These are phyloP conservation scores for Chondrus crispus DNA, from an alignment of 23 red algal genomes.

Conservation along the genomic window DNA sequence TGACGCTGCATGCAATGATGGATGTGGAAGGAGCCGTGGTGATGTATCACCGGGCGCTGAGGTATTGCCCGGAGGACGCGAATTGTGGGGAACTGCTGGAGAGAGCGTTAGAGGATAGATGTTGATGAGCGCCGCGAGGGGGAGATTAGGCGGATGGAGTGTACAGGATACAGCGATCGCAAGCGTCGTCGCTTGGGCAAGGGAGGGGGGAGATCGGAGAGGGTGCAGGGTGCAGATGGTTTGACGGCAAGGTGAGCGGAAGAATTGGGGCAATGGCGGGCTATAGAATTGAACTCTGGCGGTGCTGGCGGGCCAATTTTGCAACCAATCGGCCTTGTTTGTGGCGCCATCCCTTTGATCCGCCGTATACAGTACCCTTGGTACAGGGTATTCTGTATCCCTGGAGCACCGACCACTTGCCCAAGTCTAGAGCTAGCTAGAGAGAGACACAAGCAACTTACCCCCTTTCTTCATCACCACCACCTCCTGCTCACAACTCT, in stretches of 20 bases:
- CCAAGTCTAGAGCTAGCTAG: no score
- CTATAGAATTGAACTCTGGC: neutral
- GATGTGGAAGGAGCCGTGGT: conserved; percentile 29
- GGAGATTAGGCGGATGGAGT: neutral
- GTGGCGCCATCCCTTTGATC: no score
- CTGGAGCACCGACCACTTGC: no score
- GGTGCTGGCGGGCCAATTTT: no score
- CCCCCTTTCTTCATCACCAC: no score
- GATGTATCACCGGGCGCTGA: conserved; percentile 63
- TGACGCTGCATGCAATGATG: conserved; percentile 55
- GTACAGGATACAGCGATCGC: neutral
- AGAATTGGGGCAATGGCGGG: neutral
- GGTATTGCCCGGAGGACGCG: conserved; percentile 46
- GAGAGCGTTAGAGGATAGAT: conserved; percentile 50
- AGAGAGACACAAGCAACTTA: no score
- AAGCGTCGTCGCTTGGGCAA: neutral
- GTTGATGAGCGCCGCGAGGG: neutral
- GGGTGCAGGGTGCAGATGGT: neutral
- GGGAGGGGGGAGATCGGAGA: neutral
- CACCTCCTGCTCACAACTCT: no score
- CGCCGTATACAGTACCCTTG: no score
- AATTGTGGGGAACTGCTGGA: conserved; percentile 40
- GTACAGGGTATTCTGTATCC: no score
- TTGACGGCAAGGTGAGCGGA: neutral
- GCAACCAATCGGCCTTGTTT: no score